phyloP scores from a whole-genome alignment of 75 land plant species.

The Azolla pinnata region DNA sequence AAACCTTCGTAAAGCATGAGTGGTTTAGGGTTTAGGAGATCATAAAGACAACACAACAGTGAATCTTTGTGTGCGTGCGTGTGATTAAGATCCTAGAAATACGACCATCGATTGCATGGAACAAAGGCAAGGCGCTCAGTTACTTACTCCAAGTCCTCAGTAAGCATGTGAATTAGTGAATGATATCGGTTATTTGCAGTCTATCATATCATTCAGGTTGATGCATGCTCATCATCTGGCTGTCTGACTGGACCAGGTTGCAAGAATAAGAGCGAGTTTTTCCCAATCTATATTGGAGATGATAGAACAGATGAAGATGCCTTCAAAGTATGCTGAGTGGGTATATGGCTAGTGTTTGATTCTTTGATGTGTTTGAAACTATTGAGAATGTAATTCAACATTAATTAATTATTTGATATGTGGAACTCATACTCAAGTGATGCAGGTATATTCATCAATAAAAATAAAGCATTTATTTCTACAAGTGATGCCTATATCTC shows the following conservation, averaged over 20 bases:
- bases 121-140: slow-evolving; percentile 81
- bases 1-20: too few species aligned
- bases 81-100: slow-evolving; percentile 61
- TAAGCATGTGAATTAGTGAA: slow-evolving; percentile 10
- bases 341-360: background rate
- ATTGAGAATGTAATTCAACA: too few species aligned
- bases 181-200: too few species aligned
- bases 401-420: too few species aligned
- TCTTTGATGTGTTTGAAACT: background rate
- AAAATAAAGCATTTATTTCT: too few species aligned
- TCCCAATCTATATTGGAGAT: slow-evolving; percentile 77
- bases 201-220: too few species aligned
- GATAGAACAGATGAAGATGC: slow-evolving; percentile 90
- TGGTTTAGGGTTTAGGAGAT: too few species aligned
- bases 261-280: slow-evolving; percentile 32
- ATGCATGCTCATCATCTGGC: too few species aligned
- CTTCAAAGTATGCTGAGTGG: slow-evolving; percentile 44
- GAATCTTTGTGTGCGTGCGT: background rate
- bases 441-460: too few species aligned
- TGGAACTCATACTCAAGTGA: too few species aligned
- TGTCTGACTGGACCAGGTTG: slow-evolving; percentile 20
- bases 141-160: slow-evolving; percentile 64
- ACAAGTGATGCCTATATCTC: too few species aligned
- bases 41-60: too few species aligned
- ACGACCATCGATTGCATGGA: slow-evolving; percentile 81